Base-by-base conservation (phyloP, 2,329 filamentous ascomycete species). In the Ophiocordyceps camponoti-saundersi region DNA sequence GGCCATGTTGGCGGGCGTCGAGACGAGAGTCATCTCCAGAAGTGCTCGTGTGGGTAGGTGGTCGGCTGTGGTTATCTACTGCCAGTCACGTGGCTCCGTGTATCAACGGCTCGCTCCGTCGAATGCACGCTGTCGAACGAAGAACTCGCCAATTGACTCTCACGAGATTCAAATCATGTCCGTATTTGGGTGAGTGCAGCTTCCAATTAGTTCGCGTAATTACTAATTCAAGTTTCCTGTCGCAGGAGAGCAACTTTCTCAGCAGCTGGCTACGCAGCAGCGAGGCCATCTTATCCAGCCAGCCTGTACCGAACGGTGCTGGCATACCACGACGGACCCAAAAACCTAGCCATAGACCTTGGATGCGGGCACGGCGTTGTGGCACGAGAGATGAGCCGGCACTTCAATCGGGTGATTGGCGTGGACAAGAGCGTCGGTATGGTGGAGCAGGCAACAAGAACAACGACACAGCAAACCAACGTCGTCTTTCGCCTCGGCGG, bases 361-460 rank as follows among this genome's bases (percentile, higher is more conserved):
- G 79, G 79, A 44, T 78, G 74, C 53, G 79, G 79, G 3, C 77
- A 79, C 50, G 79, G 77, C 21, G 63, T 75, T 45, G 68, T 79
- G 21, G 65, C 75, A 7, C 70, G 74, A 8, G 66, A 67, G 23
- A 62, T 83, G 29, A 66, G 70, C 44, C 61, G 66, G n/a, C 59
- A 65, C 51, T 82, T 82, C 59, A 58, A 57, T 6, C 61, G 59
- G 20, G 65, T 73, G 21, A 56, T 75, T 23, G 78, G 69, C 29
- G 67, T 73, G 44, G 77, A 82, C 56, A 75, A 74, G 1, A 78
- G 75, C 16, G 53, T 64, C 0, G 67, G 66, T 49, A 82, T 82
- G 78, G 62, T 77, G 21, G 56, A 62, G 43, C 69, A 77, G 55
- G 73, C 73, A 6, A 54, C 57, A 13, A 53, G 62, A 13, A 66